phyloP scores from a whole-genome alignment of 2,329 filamentous ascomycete species.

The Phaeosphaeria sp. region DNA sequence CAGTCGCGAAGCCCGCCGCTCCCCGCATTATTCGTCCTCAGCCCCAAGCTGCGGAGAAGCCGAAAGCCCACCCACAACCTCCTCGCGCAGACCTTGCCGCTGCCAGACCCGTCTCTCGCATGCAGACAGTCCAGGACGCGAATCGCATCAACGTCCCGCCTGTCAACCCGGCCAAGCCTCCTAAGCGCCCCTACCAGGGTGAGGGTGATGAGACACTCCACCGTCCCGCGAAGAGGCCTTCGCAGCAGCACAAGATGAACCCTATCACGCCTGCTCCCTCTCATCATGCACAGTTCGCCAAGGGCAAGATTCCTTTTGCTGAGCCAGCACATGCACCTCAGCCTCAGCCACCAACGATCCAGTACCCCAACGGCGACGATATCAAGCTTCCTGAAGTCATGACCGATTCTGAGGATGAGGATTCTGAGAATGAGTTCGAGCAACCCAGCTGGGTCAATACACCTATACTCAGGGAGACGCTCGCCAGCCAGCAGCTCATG shows the following conservation, averaged over 20 bases:
- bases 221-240: constrained; percentile 44
- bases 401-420: constrained; percentile 91
- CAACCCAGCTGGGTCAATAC: constrained; percentile 89
- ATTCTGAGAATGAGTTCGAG: constrained; percentile 68
- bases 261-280: constrained; percentile 51
- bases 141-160: constrained; percentile 61
- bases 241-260: constrained; percentile 55
- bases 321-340: constrained; percentile 60
- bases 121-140: constrained; percentile 67
- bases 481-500: constrained; percentile 82
- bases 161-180: constrained; percentile 72
- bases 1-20: constrained; percentile 33
- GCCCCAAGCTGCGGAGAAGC: constrained; percentile 72
- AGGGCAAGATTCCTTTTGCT: constrained; percentile 88
- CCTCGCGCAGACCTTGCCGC: constrained; percentile 58
- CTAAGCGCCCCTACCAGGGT: constrained; percentile 76
- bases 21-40: constrained; percentile 41
- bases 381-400: constrained; percentile 95
- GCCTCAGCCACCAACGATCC: constrained; percentile 67
- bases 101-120: constrained; percentile 64
- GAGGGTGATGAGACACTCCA: constrained; percentile 70
- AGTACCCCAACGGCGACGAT: constrained; percentile 85
- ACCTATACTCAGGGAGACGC: constrained; percentile 76
- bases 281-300: constrained; percentile 75
- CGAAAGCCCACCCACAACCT: constrained; percentile 47